Base-by-base conservation (phyloP, 192 early-diverging fungal genomes). In the Coemansia sp. region DNA sequence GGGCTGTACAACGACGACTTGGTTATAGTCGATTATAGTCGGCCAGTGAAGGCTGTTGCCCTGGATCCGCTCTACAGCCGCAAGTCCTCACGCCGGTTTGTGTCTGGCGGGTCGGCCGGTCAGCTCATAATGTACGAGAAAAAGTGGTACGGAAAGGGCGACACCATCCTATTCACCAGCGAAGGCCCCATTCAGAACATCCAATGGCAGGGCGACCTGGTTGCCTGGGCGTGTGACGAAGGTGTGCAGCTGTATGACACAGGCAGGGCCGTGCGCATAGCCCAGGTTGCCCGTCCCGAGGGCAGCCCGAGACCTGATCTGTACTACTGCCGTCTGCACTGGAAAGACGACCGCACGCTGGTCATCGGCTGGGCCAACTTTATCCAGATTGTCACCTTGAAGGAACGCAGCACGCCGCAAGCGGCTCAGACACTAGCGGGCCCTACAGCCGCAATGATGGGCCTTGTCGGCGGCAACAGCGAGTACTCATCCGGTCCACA, bases 191-290 rank as follows among this genome's bases (percentile, higher is more conserved):
- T 99, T 30, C 89, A 86, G 61, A 78, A 83, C 11, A 83, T 94
- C 33, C 81, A 85, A 57, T 99, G 97, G 97, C 67, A 84, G 26
- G 82, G 71, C 5, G 81, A 79, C 20, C 80, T 88, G 53, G 89
- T 98, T 59, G 95, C 93, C 0, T 99, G 94, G 93, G 91, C 94
- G 1, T 93, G 92, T 60, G 94, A 97, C 52, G 79, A 85, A 46
- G 91, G 91, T 20, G 86, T 89, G 11, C 83, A 88, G 50, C 79
- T 98, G 10, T 95, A 95, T 53, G 91, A 95, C 59, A 81, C 83
- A 0, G 55, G 60, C 2, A 72, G 74, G 17, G 79, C 82, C 18
- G 75, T 81, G 38, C 84, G 88, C 28, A 91, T 98, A 46, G 89
- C 88, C 19, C 89, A 85, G 53, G 84, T 98, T 46, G 86, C 86